Conservation (phyloP, 2,329 filamentous ascomycete species). For the Fusarium zealandicum region DNA sequence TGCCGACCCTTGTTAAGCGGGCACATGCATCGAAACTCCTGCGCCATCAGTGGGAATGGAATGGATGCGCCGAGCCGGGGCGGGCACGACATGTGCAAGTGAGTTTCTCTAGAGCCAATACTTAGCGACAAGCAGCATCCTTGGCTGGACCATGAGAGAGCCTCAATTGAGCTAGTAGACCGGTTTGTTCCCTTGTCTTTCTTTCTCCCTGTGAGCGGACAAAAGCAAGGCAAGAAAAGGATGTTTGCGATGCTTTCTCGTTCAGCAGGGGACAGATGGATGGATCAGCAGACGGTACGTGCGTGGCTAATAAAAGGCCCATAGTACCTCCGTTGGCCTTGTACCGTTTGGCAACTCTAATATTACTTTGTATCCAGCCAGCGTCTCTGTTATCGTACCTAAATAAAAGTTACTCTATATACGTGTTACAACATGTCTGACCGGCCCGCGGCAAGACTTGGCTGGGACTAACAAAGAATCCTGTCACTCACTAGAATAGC, state of each 20-base stretch:
- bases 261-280: not conserved
- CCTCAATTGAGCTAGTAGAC: constrained; percentile 2
- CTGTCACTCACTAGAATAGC: not conserved
- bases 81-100: not conserved
- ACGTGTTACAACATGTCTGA: not conserved
- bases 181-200: not conserved
- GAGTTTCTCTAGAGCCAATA: not conserved
- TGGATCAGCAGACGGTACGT: constrained; percentile 2
- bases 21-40: constrained; percentile 4
- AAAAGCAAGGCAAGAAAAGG: not conserved
- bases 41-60: not conserved
- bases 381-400: too few species aligned
- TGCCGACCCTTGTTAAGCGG: not conserved
- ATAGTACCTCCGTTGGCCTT: not conserved
- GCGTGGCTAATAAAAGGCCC: too few species aligned
- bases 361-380: too few species aligned
- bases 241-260: not conserved
- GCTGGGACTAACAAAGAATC: not conserved
- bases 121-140: not conserved
- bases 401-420: too few species aligned
- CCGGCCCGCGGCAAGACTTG: not conserved
- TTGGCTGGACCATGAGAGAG: not conserved
- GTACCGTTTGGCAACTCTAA: too few species aligned
- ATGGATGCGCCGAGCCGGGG: constrained; percentile 5
- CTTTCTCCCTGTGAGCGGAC: not conserved